These are phyloP conservation scores for Klebsormidium nitens DNA, from an alignment of 139 green algal species.

Conservation along the genomic window DNA sequence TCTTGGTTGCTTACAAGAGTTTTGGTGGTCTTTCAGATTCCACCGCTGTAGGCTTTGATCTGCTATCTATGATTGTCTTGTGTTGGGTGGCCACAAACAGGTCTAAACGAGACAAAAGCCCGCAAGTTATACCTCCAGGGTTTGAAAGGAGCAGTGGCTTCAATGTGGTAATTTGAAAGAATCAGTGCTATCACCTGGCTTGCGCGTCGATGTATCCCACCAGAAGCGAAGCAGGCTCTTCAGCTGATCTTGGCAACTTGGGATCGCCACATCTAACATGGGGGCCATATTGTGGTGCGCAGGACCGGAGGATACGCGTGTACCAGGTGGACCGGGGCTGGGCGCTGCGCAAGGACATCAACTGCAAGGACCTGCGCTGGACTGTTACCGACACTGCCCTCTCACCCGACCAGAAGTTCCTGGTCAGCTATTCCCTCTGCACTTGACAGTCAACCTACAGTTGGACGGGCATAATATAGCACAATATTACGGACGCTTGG, in stretches of 20 bases:
- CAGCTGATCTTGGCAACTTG: too few species aligned
- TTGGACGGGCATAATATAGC: too few species aligned
- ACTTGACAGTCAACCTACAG: too few species aligned
- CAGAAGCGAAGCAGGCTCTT: too few species aligned
- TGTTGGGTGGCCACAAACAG: background rate
- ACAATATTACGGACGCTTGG: too few species aligned
- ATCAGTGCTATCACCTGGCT: background rate
- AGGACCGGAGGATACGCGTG: slow-evolving; percentile 36
- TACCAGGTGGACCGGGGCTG: slow-evolving; percentile 37
- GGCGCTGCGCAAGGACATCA: slow-evolving; percentile 36
- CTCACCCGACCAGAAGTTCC: slow-evolving; percentile 53
- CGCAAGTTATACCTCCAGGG: background rate
- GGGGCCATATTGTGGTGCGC: too few species aligned
- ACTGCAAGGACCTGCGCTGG: slow-evolving; percentile 42
- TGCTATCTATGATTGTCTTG: background rate
- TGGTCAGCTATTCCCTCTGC: slow-evolving; percentile 14
- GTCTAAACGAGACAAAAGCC: background rate
- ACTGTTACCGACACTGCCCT: slow-evolving; percentile 78
- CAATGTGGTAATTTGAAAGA: background rate
- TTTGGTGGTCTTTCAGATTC: background rate
- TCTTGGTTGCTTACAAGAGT: too few species aligned
- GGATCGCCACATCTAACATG: too few species aligned
- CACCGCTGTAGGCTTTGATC: background rate
- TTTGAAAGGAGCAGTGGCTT: background rate
- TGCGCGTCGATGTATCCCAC: background rate